Evolutionary conservation across 176 grass and related monocot genomes (phyloP), one percentile per base, ranked within the genome.

Genomic region (Alloteropsis semialata): DNA sequence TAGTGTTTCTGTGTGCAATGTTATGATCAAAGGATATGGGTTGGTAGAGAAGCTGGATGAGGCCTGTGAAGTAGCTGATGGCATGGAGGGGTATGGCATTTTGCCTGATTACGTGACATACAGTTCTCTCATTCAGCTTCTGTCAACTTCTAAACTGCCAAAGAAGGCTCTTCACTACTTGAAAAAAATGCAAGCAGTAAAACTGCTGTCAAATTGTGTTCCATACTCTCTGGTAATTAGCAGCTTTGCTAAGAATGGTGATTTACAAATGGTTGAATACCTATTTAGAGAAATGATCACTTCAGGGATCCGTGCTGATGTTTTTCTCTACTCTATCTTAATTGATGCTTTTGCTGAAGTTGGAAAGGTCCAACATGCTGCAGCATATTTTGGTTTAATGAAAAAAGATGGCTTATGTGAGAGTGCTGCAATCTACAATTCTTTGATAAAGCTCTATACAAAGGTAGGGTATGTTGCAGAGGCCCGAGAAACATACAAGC

Each of bases 11-110:
- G 81, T 72, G 29, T 98, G 94, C 83, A 98, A 98, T 93, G 92
- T 95, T 56, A 95, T 93, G 92, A 92, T 98, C 74, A 98, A 98
- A 88, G 91, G 89, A 32, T 98, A 95, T 90, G 92, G 91, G 30
- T 59, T 90, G 65, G 84, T 74, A 77, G 90, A 87, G 61, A 89
- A 91, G 72, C 80, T 88, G 77, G 78, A 86, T 74, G 88, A 93
- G 79, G 92, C 88, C 37, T 91, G 89, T 80, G 84, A 88, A 46
- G 82, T 98, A 81, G 92, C 92, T 84, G 87, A 91, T 90, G 43
- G 74, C 58, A 95, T 98, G 92, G 82, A 79, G 78, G 89, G 72
- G 58, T 86, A 91, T 68, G 87, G 66, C 21, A 77, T 98, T 76
- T 81, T 82, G 39, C 96, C 96, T 73, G 96, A 98, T 90, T 77